These are phyloP conservation scores for Fusarium kyushuense DNA, from an alignment of 2,329 filamentous ascomycete species.

Conservation along the genomic window DNA sequence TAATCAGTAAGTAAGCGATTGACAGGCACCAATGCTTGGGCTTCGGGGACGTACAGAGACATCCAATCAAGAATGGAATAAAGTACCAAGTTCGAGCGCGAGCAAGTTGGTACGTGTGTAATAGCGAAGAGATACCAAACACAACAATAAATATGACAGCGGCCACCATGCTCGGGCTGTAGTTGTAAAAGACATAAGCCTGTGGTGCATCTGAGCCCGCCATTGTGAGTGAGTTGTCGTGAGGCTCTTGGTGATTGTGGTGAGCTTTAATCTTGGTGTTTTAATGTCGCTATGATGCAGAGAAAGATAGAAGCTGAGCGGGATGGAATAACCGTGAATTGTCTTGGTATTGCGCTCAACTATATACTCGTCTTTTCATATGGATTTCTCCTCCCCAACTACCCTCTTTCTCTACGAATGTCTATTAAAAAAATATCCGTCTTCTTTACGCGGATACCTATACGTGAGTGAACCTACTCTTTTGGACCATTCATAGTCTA, in stretches of 20 bases:
- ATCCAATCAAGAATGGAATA: slow-evolving; percentile 65
- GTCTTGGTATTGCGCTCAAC: background rate
- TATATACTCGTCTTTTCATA: slow-evolving; percentile 37
- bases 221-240: slow-evolving; percentile 24
- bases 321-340: background rate
- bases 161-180: slow-evolving; percentile 59
- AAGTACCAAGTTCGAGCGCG: slow-evolving; percentile 63
- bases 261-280: slow-evolving; percentile 4
- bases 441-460: slow-evolving; percentile 35
- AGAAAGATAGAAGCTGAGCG: background rate
- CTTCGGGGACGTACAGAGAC: slow-evolving; percentile 57
- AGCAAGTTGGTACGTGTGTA: slow-evolving; percentile 57
- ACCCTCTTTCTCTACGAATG: background rate
- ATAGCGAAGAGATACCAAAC: slow-evolving; percentile 53
- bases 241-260: slow-evolving; percentile 3
- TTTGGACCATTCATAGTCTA: slow-evolving; percentile 9
- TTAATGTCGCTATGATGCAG: background rate
- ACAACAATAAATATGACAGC: slow-evolving; percentile 58
- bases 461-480: background rate
- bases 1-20: background rate
- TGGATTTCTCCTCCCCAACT: background rate
- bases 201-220: slow-evolving; percentile 16
- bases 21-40: background rate
- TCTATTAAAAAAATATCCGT: background rate
- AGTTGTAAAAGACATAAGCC: slow-evolving; percentile 57